These are phyloP conservation scores for Sporisorium scitamineum DNA, from an alignment of 1,284 basidiomycete genomes.

Conservation along the genomic window DNA sequence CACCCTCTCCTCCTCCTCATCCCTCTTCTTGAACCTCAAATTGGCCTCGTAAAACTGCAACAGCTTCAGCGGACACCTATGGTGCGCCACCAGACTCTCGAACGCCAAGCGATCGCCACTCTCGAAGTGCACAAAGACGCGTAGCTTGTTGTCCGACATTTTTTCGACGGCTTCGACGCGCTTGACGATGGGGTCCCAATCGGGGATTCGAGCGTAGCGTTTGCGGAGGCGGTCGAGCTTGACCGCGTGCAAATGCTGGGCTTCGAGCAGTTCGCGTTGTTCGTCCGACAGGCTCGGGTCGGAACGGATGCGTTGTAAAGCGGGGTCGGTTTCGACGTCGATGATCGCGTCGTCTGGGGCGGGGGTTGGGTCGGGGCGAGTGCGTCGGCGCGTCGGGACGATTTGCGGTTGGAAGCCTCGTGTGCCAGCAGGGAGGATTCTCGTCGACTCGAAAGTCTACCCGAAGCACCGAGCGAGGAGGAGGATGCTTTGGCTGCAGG, in stretches of 20 bases:
- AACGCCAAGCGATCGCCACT: constrained; percentile 44
- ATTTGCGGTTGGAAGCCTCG: neutral
- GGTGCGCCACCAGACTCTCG: constrained; percentile 38
- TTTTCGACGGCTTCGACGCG: constrained; percentile 47
- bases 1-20: constrained; percentile 1
- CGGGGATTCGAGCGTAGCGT: constrained; percentile 43
- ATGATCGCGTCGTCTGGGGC: constrained; percentile 9
- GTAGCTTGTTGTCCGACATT: constrained; percentile 35
- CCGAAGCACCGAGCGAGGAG: neutral
- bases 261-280: constrained; percentile 17
- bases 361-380: constrained; percentile 12
- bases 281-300: constrained; percentile 25
- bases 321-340: constrained; percentile 18
- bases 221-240: constrained; percentile 35
- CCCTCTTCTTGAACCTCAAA: constrained; percentile 36
- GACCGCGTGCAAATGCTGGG: constrained; percentile 31
- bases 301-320: constrained; percentile 23
- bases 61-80: constrained; percentile 55
- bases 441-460: neutral
- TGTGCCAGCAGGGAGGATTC: constrained; percentile 1
- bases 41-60: constrained; percentile 52
- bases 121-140: constrained; percentile 49
- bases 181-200: constrained; percentile 58
- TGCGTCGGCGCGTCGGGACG: neutral
- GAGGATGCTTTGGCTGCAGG: neutral